Evolutionary conservation across 2,329 filamentous ascomycete genomes (phyloP).

Genomic region (Fusarium gaditjirri): DNA sequence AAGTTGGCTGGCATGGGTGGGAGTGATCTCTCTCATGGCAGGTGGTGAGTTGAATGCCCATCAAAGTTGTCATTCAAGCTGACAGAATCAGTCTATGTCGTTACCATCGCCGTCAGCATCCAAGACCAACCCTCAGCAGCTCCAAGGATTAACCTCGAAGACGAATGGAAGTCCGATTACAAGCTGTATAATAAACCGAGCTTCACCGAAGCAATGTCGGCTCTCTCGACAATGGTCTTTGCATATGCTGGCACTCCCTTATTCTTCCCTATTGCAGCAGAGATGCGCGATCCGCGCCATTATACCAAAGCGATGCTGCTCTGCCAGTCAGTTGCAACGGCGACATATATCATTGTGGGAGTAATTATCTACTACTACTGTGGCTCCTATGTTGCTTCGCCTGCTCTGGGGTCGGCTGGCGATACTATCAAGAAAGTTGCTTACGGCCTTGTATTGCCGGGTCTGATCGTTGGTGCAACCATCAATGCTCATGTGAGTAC

Average conservation of each 20-base stretch:
- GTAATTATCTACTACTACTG: conserved; percentile 58
- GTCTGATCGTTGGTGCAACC: conserved; percentile 41
- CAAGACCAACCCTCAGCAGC: conserved; percentile 34
- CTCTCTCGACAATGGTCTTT: conserved; percentile 50
- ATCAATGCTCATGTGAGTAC: conserved; percentile 43
- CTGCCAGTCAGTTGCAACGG: conserved; percentile 44
- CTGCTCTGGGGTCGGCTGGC: conserved; percentile 59
- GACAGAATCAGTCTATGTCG: conserved; percentile 25
- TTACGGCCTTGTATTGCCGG: conserved; percentile 53
- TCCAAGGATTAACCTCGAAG: conserved; percentile 4
- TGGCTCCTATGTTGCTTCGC: conserved; percentile 59
- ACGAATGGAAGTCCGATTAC: conserved; percentile 46
- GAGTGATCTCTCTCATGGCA: conserved; percentile 33
- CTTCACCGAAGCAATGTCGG: conserved; percentile 48
- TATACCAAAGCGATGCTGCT: conserved; percentile 44
- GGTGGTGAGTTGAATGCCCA: background rate
- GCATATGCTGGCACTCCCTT: conserved; percentile 51
- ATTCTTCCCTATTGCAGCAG: conserved; percentile 48
- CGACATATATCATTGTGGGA: conserved; percentile 50
- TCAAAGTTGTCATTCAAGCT: background rate
- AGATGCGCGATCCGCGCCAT: conserved; percentile 46
- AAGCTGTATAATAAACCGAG: conserved; percentile 45
- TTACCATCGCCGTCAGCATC: conserved; percentile 40
- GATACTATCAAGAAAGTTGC: conserved; percentile 54
- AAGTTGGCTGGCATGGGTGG: conserved; percentile 48